Conservation (phyloP, 2,329 filamentous ascomycete genomes). For the Sarocladium brachiariae region DNA sequence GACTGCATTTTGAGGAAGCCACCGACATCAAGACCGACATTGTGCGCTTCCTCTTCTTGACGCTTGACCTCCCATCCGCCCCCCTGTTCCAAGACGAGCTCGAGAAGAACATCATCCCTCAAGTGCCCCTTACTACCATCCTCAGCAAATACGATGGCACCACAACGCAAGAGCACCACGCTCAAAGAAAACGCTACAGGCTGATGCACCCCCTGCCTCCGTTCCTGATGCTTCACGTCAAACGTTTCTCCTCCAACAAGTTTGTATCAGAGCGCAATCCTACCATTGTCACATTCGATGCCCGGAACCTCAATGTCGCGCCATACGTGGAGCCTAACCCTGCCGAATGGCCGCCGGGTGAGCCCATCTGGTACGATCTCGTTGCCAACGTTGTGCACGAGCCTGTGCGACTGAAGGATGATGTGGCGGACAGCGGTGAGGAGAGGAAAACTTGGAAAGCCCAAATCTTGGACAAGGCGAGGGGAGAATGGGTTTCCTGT, state of each 20-base stretch:
- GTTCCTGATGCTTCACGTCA: conserved; percentile 89
- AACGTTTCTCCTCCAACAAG: conserved; percentile 94
- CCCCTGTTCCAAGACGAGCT: conserved; percentile 95
- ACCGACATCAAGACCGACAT: conserved; percentile 70
- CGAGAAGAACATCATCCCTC: conserved; percentile 93
- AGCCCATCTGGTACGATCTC: conserved; percentile 90
- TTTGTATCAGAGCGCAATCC: conserved; percentile 95
- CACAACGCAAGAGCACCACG: conserved; percentile 78
- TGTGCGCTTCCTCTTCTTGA: conserved; percentile 82
- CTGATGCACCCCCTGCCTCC: conserved; percentile 86
- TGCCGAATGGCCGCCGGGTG: conserved; percentile 58
- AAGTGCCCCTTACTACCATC: conserved; percentile 75
- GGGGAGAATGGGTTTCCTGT: conserved; percentile 84
- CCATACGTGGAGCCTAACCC: conserved; percentile 90
- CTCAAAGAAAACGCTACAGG: conserved; percentile 82
- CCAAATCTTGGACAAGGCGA: conserved; percentile 74
- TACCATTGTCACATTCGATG: conserved; percentile 95
- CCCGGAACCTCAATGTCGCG: conserved; percentile 72
- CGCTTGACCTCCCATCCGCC: conserved; percentile 83
- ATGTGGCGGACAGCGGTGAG: conserved; percentile 85
- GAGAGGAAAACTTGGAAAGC: conserved; percentile 89
- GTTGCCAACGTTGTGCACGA: conserved; percentile 92
- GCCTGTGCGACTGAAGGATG: conserved; percentile 68
- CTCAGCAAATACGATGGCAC: conserved; percentile 90
- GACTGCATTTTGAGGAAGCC: conserved; percentile 87